A percentile compares a stretch with the other conserved stretches of the same genome.
Conservation (phyloP, 2,329 filamentous ascomycete genomes). For the Aspergillus sp. region DNA sequence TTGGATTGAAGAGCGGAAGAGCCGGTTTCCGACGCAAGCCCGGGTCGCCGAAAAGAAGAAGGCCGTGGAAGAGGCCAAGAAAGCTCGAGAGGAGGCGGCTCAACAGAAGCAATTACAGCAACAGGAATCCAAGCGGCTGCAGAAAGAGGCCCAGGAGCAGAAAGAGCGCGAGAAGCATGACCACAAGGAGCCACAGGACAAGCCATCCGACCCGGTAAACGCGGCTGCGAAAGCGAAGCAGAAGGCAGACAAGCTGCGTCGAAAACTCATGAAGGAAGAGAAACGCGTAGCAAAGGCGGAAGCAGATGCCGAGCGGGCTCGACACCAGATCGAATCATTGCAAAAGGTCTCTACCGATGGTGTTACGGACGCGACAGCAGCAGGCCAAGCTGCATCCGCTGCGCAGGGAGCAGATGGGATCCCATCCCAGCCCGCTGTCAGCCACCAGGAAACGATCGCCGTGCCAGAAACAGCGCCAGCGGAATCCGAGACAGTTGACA, state of each 20-base stretch:
- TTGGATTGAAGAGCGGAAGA: constrained; percentile 73
- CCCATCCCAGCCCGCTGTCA: neutral
- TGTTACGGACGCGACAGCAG: constrained; percentile 1
- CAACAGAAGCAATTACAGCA: constrained; percentile 34
- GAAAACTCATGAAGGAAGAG: constrained; percentile 58
- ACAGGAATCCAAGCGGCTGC: constrained; percentile 22
- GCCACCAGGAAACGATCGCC: too few species aligned
- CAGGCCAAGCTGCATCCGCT: neutral
- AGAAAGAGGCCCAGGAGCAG: constrained; percentile 26
- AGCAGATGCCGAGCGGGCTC: constrained; percentile 32
- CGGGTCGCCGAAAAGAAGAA: constrained; percentile 55
- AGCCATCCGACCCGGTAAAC: constrained; percentile 19
- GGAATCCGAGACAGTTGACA: neutral
- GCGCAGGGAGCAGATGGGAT: neutral
- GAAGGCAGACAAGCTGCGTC: constrained; percentile 34
- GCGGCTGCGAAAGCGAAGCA: constrained; percentile 28
- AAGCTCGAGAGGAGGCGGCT: constrained; percentile 25
- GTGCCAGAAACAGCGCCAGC: too few species aligned
- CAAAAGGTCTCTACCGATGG: constrained; percentile 15
- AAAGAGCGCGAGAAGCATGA: too few species aligned
- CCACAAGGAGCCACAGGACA: constrained; percentile 16
- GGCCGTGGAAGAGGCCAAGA: constrained; percentile 55
- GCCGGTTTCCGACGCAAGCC: constrained; percentile 68
- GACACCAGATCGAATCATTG: constrained; percentile 24
- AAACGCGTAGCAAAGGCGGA: constrained; percentile 37